Evolutionary conservation across 1,284 basidiomycete genomes (phyloP), one percentile per base, ranked within the genome.

Genomic region (Puccinia hordei): DNA sequence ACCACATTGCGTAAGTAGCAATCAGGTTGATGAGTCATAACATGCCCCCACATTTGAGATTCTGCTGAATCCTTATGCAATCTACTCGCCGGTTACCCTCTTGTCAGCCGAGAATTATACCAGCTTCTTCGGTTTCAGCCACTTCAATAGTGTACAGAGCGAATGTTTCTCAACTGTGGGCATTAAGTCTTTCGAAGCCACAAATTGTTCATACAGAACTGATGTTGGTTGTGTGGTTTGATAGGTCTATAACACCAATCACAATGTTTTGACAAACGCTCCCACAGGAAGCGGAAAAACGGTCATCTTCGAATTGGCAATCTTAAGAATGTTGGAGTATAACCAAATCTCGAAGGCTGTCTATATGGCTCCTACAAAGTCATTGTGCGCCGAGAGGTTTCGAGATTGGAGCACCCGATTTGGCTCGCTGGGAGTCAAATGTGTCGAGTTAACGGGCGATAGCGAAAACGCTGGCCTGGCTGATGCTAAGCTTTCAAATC

Each of bases 361-460:
- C 30, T 99, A 99, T 84, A 91, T 99, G 84, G 94, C 95, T 0
- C 95, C 95, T 0, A 97, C 94, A 0, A 96, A 97, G 73, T 84
- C 85, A 0, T 87, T 98, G 0, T 98, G 95, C 83, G 89, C 90
- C 0, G 95, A 99, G 86, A 90, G 93, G 80, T 89, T 89, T 76
- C 89, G 88, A 68, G 95, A 98, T 84, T 99, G 96, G 96, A 87
- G 88, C 0, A 84, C 87, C 1, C 94, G 96, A 84, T 93, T 97
- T 82, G 89, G 89, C 65, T 87, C 88, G 0, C 87, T 95, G 5
- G 92, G 91, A 1, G 86, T 93, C 17, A 90, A 90, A 85, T 93
- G 93, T 92, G 91, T 90, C 68, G 94, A 98, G 86, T 87, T 98
- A 71, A 99, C 96, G 0, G 96, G 95, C 1, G 95, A 98, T 84